A percentile compares a stretch with the other conserved stretches of the same genome.
Conservation (phyloP, 495 filamentous ascomycete genomes). For the Penicillium argentinense region DNA sequence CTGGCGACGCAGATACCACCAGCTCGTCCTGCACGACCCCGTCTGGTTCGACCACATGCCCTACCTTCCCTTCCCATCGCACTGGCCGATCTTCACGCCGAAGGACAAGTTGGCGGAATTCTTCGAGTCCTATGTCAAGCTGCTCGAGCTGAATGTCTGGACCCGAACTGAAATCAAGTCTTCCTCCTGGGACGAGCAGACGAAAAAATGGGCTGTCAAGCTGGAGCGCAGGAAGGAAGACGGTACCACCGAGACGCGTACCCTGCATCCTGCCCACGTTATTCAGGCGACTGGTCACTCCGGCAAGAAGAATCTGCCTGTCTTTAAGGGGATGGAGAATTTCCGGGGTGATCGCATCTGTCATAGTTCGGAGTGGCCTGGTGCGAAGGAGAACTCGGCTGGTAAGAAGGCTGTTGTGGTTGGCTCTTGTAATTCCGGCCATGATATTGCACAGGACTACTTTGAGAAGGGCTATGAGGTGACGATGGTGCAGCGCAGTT, state of each 20-base stretch:
- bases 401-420: constrained; percentile 73
- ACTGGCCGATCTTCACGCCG: constrained; percentile 70
- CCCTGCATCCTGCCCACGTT: constrained; percentile 64
- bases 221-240: constrained; percentile 51
- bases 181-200: constrained; percentile 52
- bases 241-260: constrained; percentile 52
- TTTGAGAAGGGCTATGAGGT: constrained; percentile 80
- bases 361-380: constrained; percentile 70
- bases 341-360: constrained; percentile 58
- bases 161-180: constrained; percentile 52
- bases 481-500: constrained; percentile 79
- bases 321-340: constrained; percentile 57
- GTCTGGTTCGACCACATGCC: constrained; percentile 78
- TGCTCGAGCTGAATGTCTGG: constrained; percentile 81
- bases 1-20: constrained; percentile 68
- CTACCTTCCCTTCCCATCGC: constrained; percentile 65
- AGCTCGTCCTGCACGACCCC: constrained; percentile 70
- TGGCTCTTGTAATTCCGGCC: constrained; percentile 76
- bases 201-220: constrained; percentile 60
- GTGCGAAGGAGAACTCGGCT: constrained; percentile 46
- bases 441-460: constrained; percentile 83
- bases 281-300: constrained; percentile 73
- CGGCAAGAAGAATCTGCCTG: constrained; percentile 65
- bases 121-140: constrained; percentile 69
- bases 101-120: constrained; percentile 82